Evolutionary conservation across 2,329 filamentous ascomycete species (phyloP).

Genomic region (Sporothrix luriei): DNA sequence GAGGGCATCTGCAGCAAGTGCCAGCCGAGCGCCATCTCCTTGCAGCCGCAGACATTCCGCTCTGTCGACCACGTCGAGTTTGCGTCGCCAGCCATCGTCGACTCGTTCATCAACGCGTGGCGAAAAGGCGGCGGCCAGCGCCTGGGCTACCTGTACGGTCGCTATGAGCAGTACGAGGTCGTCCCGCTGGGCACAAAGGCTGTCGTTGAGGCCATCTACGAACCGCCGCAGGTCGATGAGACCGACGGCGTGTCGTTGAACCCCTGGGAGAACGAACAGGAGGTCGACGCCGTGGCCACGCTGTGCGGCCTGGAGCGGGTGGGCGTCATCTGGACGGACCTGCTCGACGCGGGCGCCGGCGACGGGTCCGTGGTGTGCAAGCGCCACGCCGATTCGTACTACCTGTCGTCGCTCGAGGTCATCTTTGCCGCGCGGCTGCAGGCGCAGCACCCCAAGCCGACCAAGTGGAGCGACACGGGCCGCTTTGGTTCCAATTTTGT

Average conservation of each 20-base stretch:
- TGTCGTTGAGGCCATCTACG: conserved; percentile 94
- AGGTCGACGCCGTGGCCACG: conserved; percentile 76
- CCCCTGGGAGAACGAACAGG: conserved; percentile 81
- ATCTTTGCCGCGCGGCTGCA: conserved; percentile 86
- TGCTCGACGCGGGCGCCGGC: conserved; percentile 76
- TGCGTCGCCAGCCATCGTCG: conserved; percentile 78
- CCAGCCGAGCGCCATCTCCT: conserved; percentile 92
- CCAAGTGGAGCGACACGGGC: conserved; percentile 96
- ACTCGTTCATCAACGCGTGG: conserved; percentile 92
- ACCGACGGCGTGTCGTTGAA: conserved; percentile 82
- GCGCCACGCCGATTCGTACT: conserved; percentile 93
- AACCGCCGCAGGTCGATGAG: conserved; percentile 89
- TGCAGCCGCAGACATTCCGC: conserved; percentile 90
- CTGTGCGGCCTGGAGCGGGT: conserved; percentile 85
- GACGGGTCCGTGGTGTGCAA: conserved; percentile 92
- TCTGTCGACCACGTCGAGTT: conserved; percentile 99
- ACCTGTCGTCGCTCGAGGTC: conserved; percentile 87
- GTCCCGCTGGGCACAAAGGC: conserved; percentile 94
- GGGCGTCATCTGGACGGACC: conserved; percentile 92
- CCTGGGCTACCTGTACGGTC: conserved; percentile 86
- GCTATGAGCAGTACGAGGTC: conserved; percentile 86
- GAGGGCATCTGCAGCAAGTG: conserved; percentile 98
- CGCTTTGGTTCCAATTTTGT: conserved; percentile 95
- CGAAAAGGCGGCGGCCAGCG: conserved; percentile 80
- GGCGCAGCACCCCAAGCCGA: conserved; percentile 82